Conservation (phyloP, 306 rosid species). For the Glycine tomentella region DNA sequence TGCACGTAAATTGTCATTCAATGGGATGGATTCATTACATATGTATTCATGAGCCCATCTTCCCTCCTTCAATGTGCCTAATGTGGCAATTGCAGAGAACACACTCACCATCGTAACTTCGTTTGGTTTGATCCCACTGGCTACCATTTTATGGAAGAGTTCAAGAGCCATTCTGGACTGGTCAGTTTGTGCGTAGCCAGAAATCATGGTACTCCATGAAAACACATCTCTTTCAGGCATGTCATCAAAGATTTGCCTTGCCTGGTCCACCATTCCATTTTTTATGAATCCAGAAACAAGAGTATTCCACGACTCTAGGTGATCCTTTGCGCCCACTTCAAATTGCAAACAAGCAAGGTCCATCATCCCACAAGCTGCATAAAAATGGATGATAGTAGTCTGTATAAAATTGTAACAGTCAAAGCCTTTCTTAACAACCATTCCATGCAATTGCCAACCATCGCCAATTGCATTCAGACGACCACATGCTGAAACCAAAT, state of each 20-base stretch:
- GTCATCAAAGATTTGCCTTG: slow-evolving; percentile 62
- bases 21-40: slow-evolving; percentile 59
- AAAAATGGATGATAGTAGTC: slow-evolving; percentile 76
- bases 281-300: slow-evolving; percentile 74
- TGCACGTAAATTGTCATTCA: slow-evolving; percentile 80
- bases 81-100: slow-evolving; percentile 80
- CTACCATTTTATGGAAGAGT: slow-evolving; percentile 77
- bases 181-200: slow-evolving; percentile 79
- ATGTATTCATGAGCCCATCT: slow-evolving; percentile 77
- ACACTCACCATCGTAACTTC: slow-evolving; percentile 93
- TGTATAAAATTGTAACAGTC: slow-evolving; percentile 77
- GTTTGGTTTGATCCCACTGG: slow-evolving; percentile 68
- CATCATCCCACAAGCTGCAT: slow-evolving; percentile 77
- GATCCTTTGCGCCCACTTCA: slow-evolving; percentile 69
- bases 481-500: slow-evolving; percentile 82
- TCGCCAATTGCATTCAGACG: slow-evolving; percentile 54
- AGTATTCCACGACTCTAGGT: slow-evolving; percentile 83
- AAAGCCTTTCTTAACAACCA: slow-evolving; percentile 70
- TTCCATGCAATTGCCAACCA: slow-evolving; percentile 77
- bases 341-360: slow-evolving; percentile 70
- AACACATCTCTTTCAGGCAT: slow-evolving; percentile 86
- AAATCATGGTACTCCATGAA: slow-evolving; percentile 88
- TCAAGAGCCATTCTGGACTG: slow-evolving; percentile 76
- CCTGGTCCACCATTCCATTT: slow-evolving; percentile 68
- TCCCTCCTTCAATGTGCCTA: slow-evolving; percentile 77